These are phyloP conservation scores for Apiotrichum mycotoxinovorans DNA, from an alignment of 1,284 basidiomycete genomes.

Conservation along the genomic window DNA sequence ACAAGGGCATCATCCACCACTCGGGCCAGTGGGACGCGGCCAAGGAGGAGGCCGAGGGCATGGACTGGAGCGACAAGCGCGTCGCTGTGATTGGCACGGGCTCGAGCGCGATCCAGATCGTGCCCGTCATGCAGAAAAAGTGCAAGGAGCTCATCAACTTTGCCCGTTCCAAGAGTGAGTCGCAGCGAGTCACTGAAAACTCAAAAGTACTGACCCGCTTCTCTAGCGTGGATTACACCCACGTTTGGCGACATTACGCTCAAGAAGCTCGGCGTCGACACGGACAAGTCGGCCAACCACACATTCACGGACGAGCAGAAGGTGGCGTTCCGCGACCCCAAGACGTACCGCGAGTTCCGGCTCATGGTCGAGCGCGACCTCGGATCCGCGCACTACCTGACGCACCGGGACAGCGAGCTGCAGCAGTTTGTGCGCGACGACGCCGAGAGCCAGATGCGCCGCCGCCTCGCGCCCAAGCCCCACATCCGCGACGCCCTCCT, in stretches of 20 bases:
- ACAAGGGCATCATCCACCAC: constrained; percentile 30
- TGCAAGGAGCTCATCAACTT: constrained; percentile 27
- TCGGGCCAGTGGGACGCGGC: constrained; percentile 22
- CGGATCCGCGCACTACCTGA: constrained; percentile 11
- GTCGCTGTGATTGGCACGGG: constrained; percentile 20
- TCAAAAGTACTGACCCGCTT: not conserved
- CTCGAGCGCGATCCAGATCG: constrained; percentile 29
- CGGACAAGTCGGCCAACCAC: constrained; percentile 4
- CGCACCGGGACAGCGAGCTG: constrained; percentile 20
- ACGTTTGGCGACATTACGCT: constrained; percentile 24
- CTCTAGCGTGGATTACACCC: constrained; percentile 27
- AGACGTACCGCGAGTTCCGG: constrained; percentile 26
- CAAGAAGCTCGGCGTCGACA: constrained; percentile 8
- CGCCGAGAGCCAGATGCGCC: constrained; percentile 22
- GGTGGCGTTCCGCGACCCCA: constrained; percentile 16
- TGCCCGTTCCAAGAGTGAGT: constrained; percentile 19
- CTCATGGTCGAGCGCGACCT: constrained; percentile 23
- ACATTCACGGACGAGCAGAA: constrained; percentile 30
- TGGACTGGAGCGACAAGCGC: constrained; percentile 18
- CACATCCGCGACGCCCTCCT: constrained; percentile 24
- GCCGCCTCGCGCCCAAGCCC: constrained; percentile 17
- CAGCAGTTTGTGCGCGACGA: constrained; percentile 12
- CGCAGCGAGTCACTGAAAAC: not conserved
- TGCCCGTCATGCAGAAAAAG: constrained; percentile 22
- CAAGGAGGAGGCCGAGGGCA: constrained; percentile 16